phyloP scores from a whole-genome alignment of 164 flowering plant species.

The Platanus orientalis region DNA sequence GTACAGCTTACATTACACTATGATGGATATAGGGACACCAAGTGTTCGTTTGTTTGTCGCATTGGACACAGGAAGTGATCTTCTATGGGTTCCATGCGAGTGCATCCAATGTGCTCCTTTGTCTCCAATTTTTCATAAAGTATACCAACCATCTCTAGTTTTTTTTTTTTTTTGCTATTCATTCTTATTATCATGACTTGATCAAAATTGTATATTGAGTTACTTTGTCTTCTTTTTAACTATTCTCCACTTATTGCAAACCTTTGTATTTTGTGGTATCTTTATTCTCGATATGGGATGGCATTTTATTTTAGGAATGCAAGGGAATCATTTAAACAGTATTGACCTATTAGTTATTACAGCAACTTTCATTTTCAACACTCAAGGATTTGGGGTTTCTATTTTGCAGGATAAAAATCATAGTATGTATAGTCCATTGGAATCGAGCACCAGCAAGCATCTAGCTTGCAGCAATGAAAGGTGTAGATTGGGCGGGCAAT shows the following conservation, averaged over 20 bases:
- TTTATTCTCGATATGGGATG: background rate
- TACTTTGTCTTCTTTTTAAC: background rate
- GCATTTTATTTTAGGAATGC: background rate
- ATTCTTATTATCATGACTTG: background rate
- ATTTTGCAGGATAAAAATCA: slow-evolving; percentile 97
- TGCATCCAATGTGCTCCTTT: slow-evolving; percentile 89
- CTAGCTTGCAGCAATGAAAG: slow-evolving; percentile 67
- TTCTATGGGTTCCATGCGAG: slow-evolving; percentile 92
- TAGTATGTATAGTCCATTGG: slow-evolving; percentile 66
- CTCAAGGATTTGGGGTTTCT: slow-evolving; percentile 72
- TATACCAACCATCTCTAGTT: slow-evolving; percentile 23
- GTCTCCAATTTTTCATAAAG: slow-evolving; percentile 59
- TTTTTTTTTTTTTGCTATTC: too few relatives aligned
- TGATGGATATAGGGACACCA: slow-evolving; percentile 92
- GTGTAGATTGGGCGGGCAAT: slow-evolving; percentile 53
- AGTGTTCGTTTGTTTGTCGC: slow-evolving; percentile 87
- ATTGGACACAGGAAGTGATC: slow-evolving; percentile 90
- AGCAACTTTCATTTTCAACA: too few relatives aligned
- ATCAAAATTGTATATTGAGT: background rate
- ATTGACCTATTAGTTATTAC: too few relatives aligned
- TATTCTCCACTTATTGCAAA: background rate
- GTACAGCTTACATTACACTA: slow-evolving; percentile 81
- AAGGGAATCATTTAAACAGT: too few relatives aligned
- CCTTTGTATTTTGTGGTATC: background rate
- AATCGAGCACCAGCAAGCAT: slow-evolving; percentile 72